Conservation (phyloP, 352 stramenopile genomes). For the Globisporangium ultimum region DNA sequence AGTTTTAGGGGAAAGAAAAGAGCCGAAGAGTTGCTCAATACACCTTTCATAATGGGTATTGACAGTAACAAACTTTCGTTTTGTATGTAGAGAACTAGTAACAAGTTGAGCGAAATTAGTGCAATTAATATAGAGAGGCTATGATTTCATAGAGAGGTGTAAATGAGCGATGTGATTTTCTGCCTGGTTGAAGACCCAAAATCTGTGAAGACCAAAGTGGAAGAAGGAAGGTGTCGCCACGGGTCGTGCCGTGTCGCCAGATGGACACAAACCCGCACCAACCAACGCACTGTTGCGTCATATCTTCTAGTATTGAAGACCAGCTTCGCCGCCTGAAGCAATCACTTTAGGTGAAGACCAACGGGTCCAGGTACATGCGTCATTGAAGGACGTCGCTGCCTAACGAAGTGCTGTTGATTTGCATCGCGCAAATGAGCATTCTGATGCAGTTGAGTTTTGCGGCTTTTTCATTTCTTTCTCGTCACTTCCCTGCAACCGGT, state of each 20-base stretch:
- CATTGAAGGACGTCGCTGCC: too few relatives aligned
- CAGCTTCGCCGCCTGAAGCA: background rate
- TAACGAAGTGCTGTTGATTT: too few relatives aligned
- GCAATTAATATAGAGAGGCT: background rate
- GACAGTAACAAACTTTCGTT: too few relatives aligned
- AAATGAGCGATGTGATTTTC: background rate
- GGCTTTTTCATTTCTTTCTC: too few relatives aligned
- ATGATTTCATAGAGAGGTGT: background rate
- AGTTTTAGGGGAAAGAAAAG: constrained; percentile 1
- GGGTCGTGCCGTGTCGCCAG: background rate
- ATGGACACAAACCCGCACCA: background rate
- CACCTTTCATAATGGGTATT: background rate
- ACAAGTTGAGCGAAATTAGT: too few relatives aligned
- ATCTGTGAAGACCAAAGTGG: constrained; percentile 4
- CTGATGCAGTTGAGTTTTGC: too few relatives aligned
- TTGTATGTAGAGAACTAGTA: too few relatives aligned
- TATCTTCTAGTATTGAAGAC: too few relatives aligned
- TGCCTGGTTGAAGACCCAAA: constrained; percentile 1
- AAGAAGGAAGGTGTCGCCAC: background rate
- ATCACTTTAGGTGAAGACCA: background rate
- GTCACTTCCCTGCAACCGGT: too few relatives aligned
- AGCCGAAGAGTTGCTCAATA: background rate
- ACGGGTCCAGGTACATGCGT: too few relatives aligned
- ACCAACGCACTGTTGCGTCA: background rate
- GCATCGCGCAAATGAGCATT: too few relatives aligned